Conservation (phyloP, 768 basidiomycete species). For the Collybiopsis confluens region DNA sequence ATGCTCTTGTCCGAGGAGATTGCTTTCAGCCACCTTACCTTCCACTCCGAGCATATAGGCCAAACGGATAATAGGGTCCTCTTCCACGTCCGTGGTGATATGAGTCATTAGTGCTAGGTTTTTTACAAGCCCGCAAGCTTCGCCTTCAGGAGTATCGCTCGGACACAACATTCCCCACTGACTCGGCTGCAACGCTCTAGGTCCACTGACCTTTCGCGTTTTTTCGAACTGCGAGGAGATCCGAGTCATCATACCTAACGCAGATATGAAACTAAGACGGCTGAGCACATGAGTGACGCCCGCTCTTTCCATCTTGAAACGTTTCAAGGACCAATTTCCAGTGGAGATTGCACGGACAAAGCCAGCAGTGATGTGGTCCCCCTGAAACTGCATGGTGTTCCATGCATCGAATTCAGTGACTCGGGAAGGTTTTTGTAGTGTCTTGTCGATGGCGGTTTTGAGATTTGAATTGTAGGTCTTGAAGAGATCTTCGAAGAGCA, state of each 20-base stretch:
- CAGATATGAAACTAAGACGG: conserved; percentile 93
- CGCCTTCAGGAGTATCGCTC: conserved; percentile 98
- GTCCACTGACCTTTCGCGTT: conserved; percentile 97
- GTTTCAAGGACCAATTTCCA: conserved; percentile 97
- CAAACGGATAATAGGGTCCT: conserved; percentile 85
- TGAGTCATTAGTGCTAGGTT: conserved; percentile 99
- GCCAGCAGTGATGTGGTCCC: conserved; percentile 93
- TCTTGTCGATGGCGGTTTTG: conserved; percentile 93
- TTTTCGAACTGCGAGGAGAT: conserved; percentile 99
- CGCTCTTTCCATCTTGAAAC: conserved; percentile 99
- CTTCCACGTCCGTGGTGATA: conserved; percentile 98
- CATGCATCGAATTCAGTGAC: conserved; percentile 93
- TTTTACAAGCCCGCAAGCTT: conserved; percentile 98
- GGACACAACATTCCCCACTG: conserved; percentile 99
- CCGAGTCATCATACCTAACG: conserved; percentile 99
- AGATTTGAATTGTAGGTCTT: conserved; percentile 97
- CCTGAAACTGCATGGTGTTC: conserved; percentile 92
- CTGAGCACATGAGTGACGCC: conserved; percentile 98
- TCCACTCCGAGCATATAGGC: conserved; percentile 97
- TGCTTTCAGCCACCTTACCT: too few species aligned
- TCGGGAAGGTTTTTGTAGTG: conserved; percentile 91
- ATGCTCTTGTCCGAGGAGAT: conserved; percentile 3
- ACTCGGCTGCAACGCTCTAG: conserved; percentile 92
- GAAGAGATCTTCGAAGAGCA: conserved; percentile 97
- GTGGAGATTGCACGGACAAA: conserved; percentile 98